Evolutionary conservation across 2,329 filamentous ascomycete species (phyloP).

Genomic region (Simplicillium sp.): DNA sequence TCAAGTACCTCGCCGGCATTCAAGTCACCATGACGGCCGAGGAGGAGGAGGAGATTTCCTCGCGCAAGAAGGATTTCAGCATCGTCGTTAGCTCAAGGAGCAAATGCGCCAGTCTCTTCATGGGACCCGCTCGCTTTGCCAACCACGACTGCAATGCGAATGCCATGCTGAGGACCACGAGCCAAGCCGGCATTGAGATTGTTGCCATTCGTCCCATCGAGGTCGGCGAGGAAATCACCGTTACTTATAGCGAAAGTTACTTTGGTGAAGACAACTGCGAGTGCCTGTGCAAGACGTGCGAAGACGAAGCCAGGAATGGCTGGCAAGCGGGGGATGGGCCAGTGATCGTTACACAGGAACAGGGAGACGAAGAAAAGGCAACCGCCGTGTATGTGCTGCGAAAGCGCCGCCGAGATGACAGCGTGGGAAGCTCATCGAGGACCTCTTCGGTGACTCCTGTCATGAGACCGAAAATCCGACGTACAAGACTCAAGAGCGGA

Average conservation of each 20-base stretch:
- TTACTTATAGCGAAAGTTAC: slow-evolving; percentile 91
- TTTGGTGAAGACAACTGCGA: slow-evolving; percentile 94
- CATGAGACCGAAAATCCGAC: slow-evolving; percentile 40
- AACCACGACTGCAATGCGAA: slow-evolving; percentile 97
- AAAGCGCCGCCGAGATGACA: slow-evolving; percentile 40
- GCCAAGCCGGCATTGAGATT: slow-evolving; percentile 82
- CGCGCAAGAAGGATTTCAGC: slow-evolving; percentile 87
- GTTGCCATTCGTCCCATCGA: slow-evolving; percentile 75
- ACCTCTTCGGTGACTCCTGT: slow-evolving; percentile 49
- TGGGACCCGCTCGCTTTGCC: slow-evolving; percentile 90
- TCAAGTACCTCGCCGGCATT: slow-evolving; percentile 86
- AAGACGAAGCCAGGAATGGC: slow-evolving; percentile 65
- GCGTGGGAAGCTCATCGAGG: slow-evolving; percentile 39
- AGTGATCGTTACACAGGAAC: slow-evolving; percentile 38
- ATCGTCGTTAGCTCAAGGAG: slow-evolving; percentile 90
- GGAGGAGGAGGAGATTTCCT: slow-evolving; percentile 74
- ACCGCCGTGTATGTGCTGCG: slow-evolving; percentile 43
- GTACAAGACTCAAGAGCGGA: slow-evolving; percentile 21
- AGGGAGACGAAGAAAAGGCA: slow-evolving; percentile 26
- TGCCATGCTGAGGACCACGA: slow-evolving; percentile 74
- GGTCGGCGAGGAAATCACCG: slow-evolving; percentile 88
- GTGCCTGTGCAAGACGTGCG: slow-evolving; percentile 84
- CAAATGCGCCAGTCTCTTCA: slow-evolving; percentile 83
- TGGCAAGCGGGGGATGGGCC: slow-evolving; percentile 56
- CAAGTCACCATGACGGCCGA: slow-evolving; percentile 88